These are phyloP conservation scores for Eleusine indica DNA, from an alignment of 176 grass and related monocot genomes.

Conservation along the genomic window DNA sequence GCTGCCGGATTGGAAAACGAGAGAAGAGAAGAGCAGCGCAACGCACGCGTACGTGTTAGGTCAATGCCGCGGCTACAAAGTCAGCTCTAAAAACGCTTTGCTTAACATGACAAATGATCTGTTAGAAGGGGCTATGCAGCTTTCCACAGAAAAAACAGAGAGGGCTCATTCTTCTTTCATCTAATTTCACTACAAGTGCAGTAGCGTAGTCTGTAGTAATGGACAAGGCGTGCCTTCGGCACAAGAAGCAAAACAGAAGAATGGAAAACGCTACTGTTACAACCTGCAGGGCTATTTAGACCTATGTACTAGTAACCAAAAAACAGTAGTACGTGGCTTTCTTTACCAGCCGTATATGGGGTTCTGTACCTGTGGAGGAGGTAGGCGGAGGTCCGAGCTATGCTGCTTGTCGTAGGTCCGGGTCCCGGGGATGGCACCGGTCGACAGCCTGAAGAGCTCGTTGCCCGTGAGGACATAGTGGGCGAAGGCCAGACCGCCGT, in stretches of 20 bases:
- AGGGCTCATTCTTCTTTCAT: background rate
- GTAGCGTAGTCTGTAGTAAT: constrained; percentile 11
- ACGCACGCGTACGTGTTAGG: no score
- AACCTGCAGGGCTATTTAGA: constrained; percentile 32
- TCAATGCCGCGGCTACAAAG: background rate
- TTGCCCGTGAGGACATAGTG: constrained; percentile 87
- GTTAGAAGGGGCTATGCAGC: background rate
- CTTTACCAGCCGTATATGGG: constrained; percentile 89
- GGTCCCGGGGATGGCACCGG: constrained; percentile 78
- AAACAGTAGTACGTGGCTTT: background rate
- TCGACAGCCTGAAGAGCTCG: constrained; percentile 74
- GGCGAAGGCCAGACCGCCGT: constrained; percentile 79
- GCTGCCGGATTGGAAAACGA: no score
- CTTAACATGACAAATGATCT: background rate
- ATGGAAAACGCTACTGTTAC: constrained; percentile 19
- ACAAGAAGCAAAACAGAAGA: background rate
- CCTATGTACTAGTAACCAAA: constrained; percentile 2
- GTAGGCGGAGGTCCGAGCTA: constrained; percentile 67
- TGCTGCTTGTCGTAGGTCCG: constrained; percentile 73
- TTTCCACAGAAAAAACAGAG: background rate
- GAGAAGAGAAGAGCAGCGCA: no score
- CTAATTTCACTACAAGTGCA: constrained; percentile 21
- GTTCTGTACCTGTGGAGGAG: constrained; percentile 81
- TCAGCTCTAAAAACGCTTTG: background rate
- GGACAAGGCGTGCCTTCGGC: constrained; percentile 38